phyloP scores from a whole-genome alignment of 2,329 filamentous ascomycete species.

The Amauroascus verrucosus region DNA sequence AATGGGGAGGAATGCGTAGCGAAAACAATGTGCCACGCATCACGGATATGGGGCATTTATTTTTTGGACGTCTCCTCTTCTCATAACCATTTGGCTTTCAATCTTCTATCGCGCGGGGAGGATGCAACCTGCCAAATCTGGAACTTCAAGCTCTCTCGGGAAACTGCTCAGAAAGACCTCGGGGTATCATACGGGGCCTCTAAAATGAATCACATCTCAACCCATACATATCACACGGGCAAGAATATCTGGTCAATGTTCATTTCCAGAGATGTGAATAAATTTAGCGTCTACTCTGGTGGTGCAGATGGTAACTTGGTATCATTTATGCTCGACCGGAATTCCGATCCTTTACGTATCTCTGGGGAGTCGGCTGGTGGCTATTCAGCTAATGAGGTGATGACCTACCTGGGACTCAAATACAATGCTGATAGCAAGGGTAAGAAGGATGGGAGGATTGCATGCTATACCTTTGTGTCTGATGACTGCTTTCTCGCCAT shows the following conservation, averaged over 20 bases:
- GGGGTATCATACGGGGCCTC: slow-evolving; percentile 17
- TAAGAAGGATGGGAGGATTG: slow-evolving; percentile 18
- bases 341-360: slow-evolving; percentile 8
- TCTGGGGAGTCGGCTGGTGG: background rate
- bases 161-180: slow-evolving; percentile 16
- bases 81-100: slow-evolving; percentile 28
- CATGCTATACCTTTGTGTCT: slow-evolving; percentile 28
- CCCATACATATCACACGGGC: slow-evolving; percentile 59
- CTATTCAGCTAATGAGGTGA: slow-evolving; percentile 12
- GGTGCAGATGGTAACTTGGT: slow-evolving; percentile 67
- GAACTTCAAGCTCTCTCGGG: slow-evolving; percentile 42
- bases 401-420: background rate
- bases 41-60: slow-evolving; percentile 77
- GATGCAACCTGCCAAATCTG: slow-evolving; percentile 69
- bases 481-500: slow-evolving; percentile 26
- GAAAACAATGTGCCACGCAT: slow-evolving; percentile 72
- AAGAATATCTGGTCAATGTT: slow-evolving; percentile 85
- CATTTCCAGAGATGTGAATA: slow-evolving; percentile 18
- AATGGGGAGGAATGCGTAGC: slow-evolving; percentile 48
- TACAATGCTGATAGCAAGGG: background rate
- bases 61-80: slow-evolving; percentile 43
- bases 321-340: slow-evolving; percentile 17
- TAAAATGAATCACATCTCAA: slow-evolving; percentile 44
- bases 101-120: slow-evolving; percentile 71
- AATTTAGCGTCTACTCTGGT: slow-evolving; percentile 53